Evolutionary conservation across 2,329 filamentous ascomycete genomes (phyloP), one percentile per base, ranked within the genome.

Genomic region (Aspergillus glaucus): DNA sequence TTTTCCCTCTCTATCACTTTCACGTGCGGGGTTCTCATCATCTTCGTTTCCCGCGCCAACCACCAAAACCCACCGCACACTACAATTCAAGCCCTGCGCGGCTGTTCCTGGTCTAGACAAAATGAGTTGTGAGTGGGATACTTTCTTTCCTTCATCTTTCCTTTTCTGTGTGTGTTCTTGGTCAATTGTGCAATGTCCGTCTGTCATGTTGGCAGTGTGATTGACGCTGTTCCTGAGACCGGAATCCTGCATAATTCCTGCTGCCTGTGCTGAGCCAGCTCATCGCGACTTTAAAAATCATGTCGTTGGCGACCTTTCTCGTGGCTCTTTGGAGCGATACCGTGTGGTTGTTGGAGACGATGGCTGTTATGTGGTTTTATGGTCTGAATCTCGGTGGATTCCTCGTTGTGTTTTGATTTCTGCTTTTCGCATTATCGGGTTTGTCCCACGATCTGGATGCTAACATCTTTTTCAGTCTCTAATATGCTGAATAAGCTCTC

Each of bases 401-500:
- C 21, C 15, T 42, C 21, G 17, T 41, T 41, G 7, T 41, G 12
- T 41, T 41, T 24, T 41, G 17, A 8, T 41, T 41, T 19, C 12
- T 41, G 15, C 19, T 41, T 41, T n/a, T 41, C 19, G 15, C 17
- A 19, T 41, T 14, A n/a, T 15, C 24, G 41, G 9, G 14, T 15
- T 30, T 19, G 12, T 21, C 19, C 8, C 8, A 15, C 28, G 15
- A 21, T 43, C 41, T 24, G 32, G 32, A 24, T 44, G 46, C 59
- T 62, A 39, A 57, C 49, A 5, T 4, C 9, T 9, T 6, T n/a
- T 12, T 28, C 6, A 95, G 90, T 95, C 75, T 77, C 86, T 60
- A 86, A 80, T 66, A 95, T 96, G 88, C 79, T 96, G 63, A 95
- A 92, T 76, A 90, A 92, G 81, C 86, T 96, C 64, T 88, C 94